Base-by-base conservation (phyloP, 192 early-diverging fungal genomes). In the Coemansia sp. region DNA sequence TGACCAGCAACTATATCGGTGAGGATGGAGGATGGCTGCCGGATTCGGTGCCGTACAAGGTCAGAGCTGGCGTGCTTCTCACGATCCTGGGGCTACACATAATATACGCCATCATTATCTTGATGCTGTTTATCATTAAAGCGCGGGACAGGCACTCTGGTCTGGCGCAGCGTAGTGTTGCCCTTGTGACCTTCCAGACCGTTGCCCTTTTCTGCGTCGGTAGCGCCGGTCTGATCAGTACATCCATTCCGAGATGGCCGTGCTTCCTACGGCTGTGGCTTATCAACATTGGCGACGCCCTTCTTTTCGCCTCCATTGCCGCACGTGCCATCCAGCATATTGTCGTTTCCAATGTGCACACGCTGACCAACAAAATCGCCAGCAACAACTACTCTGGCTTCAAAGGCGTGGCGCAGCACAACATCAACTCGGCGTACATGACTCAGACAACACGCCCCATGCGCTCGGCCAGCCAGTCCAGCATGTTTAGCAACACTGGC, bases 111-210 rank as follows among this genome's bases (percentile, higher is more conserved):
- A 29, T 79, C 13, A 34, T 56, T 16, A 79, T 72, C 29, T 64
- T 67, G 21, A 25, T 40, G n/a, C 63, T 79, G 72, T 79, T 79
- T 62, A 29, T 79, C 4, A 55, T 67, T 13, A 79, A 79, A 58
- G 60, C 77, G 23, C 63, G 70, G 10, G 71, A 79, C 21, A 79
- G 67, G 68, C 77, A 79, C 65, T 74, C 72, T 23, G 77, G 77
- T 51, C 61, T 79, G 61, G 26, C 56, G 5, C 68, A 67, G 65
- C 68, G 77, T 12, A 71, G 63, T 62, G 34, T 64, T 25, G 56
- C 16, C 15, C 51, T 74, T 16, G 63, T 79, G 16, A 37, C 65
- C 8, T 31, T 79, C 37, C 77, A 70, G 23, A 61, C 68, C 0
- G 51, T 71, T 5, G 67, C 63, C 0, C 70, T 72, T 26, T 58